These are phyloP conservation scores for Dalbergia cochinchinensis DNA, from an alignment of 306 rosid genomes.

Conservation along the genomic window DNA sequence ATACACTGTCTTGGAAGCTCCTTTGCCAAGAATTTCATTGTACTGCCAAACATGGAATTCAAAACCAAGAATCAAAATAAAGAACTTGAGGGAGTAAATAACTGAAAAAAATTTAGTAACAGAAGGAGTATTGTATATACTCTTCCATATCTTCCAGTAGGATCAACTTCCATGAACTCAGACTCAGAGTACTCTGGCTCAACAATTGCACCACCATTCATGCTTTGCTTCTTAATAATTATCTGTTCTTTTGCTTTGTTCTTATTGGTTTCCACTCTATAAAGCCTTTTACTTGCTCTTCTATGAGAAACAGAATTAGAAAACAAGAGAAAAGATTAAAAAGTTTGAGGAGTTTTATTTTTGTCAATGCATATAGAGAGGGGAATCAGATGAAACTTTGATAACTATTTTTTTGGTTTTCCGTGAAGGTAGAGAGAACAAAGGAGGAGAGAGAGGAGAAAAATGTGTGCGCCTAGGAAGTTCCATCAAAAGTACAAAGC, in stretches of 20 bases:
- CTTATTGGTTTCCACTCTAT: constrained; percentile 17
- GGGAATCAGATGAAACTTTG: constrained; percentile 28
- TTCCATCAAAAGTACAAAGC: constrained; percentile 55
- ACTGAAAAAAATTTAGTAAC: not conserved
- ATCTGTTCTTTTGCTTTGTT: constrained; percentile 36
- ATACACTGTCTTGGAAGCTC: constrained; percentile 96
- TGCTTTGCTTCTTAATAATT: constrained; percentile 50
- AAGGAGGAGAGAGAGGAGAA: constrained; percentile 10
- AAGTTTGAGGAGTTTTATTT: constrained; percentile 25
- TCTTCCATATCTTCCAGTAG: constrained; percentile 99
- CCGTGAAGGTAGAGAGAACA: constrained; percentile 39
- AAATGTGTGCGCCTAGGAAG: constrained; percentile 36
- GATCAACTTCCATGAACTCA: constrained; percentile 83
- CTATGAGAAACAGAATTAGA: constrained; percentile 39
- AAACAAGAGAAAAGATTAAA: constrained; percentile 33
- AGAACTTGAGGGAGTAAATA: constrained; percentile 30
- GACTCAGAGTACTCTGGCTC: constrained; percentile 67
- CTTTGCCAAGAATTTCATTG: constrained; percentile 95
- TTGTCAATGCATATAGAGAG: constrained; percentile 41
- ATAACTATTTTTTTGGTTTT: constrained; percentile 44
- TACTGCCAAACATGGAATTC: constrained; percentile 66
- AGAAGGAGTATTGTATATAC: constrained; percentile 52
- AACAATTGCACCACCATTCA: constrained; percentile 65
- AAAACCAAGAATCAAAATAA: constrained; percentile 47
- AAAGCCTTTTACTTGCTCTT: constrained; percentile 32